Conservation (phyloP, 1,284 basidiomycete species). For the Marasmius fiardii region DNA sequence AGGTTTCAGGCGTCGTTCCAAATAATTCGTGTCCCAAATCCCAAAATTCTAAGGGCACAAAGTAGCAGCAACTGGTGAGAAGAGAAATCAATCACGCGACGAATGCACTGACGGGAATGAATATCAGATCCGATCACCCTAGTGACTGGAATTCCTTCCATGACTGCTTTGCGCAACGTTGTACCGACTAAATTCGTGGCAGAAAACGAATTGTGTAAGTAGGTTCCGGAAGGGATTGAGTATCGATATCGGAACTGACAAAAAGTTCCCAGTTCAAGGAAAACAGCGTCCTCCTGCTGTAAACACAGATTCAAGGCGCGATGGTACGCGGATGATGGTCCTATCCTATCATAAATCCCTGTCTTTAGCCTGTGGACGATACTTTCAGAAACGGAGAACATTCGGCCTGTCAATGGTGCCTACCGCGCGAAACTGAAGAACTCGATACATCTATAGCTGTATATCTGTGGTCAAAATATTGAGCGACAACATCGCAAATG, state of each 20-base stretch:
- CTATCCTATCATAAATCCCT: constrained; percentile 23
- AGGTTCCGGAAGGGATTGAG: not conserved
- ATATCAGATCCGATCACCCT: constrained; percentile 24
- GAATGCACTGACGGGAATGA: constrained; percentile 21
- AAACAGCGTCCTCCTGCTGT: constrained; percentile 37
- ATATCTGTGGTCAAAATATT: constrained; percentile 7
- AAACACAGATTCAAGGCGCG: constrained; percentile 35
- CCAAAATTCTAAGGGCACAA: constrained; percentile 42
- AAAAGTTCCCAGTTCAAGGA: constrained; percentile 48
- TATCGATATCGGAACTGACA: constrained; percentile 32
- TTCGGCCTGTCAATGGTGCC: not conserved
- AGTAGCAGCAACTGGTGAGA: too few species aligned
- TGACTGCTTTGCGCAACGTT: constrained; percentile 37
- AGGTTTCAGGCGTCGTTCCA: constrained; percentile 31
- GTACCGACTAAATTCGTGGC: constrained; percentile 47
- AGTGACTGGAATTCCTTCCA: constrained; percentile 31
- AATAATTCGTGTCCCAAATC: constrained; percentile 35
- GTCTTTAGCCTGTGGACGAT: too few species aligned
- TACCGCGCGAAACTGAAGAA: constrained; percentile 17
- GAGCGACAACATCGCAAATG: not conserved
- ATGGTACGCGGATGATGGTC: constrained; percentile 38
- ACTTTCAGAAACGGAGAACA: too few species aligned
- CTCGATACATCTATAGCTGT: constrained; percentile 14
- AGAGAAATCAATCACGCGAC: too few species aligned
- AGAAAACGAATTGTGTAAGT: too few species aligned